These are phyloP conservation scores for Leptographium lundbergii DNA, from an alignment of 2,329 filamentous ascomycete species.

Conservation along the genomic window DNA sequence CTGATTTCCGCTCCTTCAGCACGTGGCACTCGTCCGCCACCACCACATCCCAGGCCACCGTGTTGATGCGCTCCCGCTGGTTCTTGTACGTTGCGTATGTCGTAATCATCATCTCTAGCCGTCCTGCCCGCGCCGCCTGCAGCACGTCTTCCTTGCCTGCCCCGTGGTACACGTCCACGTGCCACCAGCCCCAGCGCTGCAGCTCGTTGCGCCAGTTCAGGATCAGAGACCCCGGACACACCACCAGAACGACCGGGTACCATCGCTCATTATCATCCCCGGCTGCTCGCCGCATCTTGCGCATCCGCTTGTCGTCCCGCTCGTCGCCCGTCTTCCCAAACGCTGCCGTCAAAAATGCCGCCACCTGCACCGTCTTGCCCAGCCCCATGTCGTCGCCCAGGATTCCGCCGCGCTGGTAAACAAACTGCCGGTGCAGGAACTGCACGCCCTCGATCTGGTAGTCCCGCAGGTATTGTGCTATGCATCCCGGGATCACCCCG, in stretches of 20 bases:
- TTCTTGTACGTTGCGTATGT: constrained; percentile 88
- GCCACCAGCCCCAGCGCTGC: constrained; percentile 91
- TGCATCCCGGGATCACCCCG: constrained; percentile 73
- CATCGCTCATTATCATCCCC: constrained; percentile 30
- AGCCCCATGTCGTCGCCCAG: constrained; percentile 96
- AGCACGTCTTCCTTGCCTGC: constrained; percentile 54
- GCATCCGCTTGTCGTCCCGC: constrained; percentile 73
- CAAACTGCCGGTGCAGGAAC: constrained; percentile 80
- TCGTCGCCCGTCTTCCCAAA: constrained; percentile 93
- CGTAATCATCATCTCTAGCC: constrained; percentile 83
- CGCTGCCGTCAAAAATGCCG: constrained; percentile 77
- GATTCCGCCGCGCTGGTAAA: constrained; percentile 82
- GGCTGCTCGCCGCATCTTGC: constrained; percentile 57
- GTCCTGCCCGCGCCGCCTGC: constrained; percentile 59
- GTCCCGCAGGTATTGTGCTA: constrained; percentile 82
- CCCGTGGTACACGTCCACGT: constrained; percentile 72
- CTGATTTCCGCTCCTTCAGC: constrained; percentile 68
- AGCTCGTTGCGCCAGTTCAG: constrained; percentile 86
- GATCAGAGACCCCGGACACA: constrained; percentile 82
- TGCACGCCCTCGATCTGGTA: constrained; percentile 80
- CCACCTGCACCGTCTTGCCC: constrained; percentile 94
- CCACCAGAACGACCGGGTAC: constrained; percentile 75
- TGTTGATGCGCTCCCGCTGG: constrained; percentile 60
- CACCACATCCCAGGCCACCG: constrained; percentile 83
- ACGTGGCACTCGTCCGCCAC: constrained; percentile 89